Percentiles rank a stretch among this genome's conserved stretches.
phyloP scores from a whole-genome alignment of 305 asterid species.

The Lippia alba region DNA sequence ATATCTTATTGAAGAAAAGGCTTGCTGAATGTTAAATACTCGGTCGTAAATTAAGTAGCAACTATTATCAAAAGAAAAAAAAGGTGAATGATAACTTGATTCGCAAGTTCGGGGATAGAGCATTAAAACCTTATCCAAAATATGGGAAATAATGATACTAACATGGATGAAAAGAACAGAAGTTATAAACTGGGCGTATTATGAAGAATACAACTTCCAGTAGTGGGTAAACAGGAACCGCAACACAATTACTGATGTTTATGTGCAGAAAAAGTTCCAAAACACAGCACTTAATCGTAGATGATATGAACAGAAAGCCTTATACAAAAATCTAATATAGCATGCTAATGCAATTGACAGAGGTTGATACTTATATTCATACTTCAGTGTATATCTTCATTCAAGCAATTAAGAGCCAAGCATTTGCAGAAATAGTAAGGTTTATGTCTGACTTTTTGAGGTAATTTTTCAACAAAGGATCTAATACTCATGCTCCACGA shows the following conservation, averaged over 20 bases:
- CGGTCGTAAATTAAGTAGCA: not conserved
- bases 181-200: not conserved
- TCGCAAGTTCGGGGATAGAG: conserved; percentile 2
- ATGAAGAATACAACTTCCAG: too few species aligned
- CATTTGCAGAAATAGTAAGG: conserved; percentile 2
- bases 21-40: not conserved
- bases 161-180: not conserved
- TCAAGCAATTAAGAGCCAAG: conserved; percentile 10
- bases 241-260: not conserved
- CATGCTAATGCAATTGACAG: conserved; percentile 2
- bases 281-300: not conserved
- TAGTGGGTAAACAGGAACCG: too few species aligned
- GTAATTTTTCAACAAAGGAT: not conserved
- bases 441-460: too few species aligned
- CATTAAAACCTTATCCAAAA: not conserved
- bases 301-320: conserved; percentile 4
- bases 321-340: not conserved
- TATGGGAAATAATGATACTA: not conserved
- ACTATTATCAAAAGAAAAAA: too few species aligned
- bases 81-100: conserved; percentile 8
- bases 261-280: conserved; percentile 12
- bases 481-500: conserved; percentile 5
- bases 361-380: not conserved
- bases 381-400: not conserved
- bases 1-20: not conserved